Conservation (phyloP, 1,139 yeast species). For the Saccharomyces hybrid region DNA sequence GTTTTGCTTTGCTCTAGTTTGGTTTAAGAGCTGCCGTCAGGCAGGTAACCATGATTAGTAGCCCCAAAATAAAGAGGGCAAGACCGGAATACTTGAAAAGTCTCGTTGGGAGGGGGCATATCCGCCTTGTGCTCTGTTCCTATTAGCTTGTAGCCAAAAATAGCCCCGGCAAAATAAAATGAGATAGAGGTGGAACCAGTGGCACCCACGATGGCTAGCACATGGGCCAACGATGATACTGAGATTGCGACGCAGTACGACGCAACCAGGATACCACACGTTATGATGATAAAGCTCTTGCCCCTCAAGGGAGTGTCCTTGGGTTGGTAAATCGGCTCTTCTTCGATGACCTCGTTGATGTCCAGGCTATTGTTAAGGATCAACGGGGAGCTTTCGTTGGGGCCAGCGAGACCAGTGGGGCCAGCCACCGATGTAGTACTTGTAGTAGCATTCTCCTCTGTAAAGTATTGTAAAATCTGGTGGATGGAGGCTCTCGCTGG, state of each 20-base stretch:
- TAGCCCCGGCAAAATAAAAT: conserved; percentile 85
- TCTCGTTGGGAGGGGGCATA: background rate
- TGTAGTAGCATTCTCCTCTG: background rate
- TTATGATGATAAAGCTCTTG: conserved; percentile 52
- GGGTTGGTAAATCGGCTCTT: conserved; percentile 24
- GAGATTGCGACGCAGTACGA: conserved; percentile 71
- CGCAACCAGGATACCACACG: conserved; percentile 50
- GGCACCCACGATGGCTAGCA: conserved; percentile 87
- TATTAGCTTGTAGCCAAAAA: conserved; percentile 52
- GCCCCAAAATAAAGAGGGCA: conserved; percentile 3
- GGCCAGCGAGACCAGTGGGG: background rate
- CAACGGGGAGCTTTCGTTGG: conserved; percentile 3
- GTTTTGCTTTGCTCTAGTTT: background rate
- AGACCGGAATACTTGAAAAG: conserved; percentile 2
- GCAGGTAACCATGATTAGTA: conserved; percentile 5
- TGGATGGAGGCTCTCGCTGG: conserved; percentile 37
- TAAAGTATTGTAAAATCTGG: conserved; percentile 2
- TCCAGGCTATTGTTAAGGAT: conserved; percentile 1
- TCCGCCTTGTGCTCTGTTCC: conserved; percentile 1
- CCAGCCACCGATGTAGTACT: background rate
- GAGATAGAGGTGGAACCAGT: conserved; percentile 93
- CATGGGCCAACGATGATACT: conserved; percentile 74
- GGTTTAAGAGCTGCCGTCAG: conserved; percentile 6
- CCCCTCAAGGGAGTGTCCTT: conserved; percentile 31
- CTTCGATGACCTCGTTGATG: conserved; percentile 11